Conservation (phyloP, 495 filamentous ascomycete species). For the Aspergillus baeticus region DNA sequence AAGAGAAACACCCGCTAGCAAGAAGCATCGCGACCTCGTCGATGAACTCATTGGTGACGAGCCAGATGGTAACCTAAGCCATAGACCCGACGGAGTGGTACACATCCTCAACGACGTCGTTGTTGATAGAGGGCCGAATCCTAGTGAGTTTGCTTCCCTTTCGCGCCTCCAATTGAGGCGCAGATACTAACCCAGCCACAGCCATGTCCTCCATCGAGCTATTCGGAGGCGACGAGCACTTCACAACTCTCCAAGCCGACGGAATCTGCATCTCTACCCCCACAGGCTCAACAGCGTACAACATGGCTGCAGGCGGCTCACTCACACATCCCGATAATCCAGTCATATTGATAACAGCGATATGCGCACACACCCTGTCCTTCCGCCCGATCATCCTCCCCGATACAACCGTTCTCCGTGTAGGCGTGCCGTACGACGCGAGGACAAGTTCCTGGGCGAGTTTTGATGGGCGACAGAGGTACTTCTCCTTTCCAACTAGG, state of each 20-base stretch:
- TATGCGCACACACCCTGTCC: conserved; percentile 93
- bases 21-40: conserved; percentile 65
- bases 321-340: conserved; percentile 97
- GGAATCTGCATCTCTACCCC: conserved; percentile 89
- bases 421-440: conserved; percentile 91
- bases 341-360: conserved; percentile 91
- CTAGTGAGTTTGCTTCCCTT: conserved; percentile 53
- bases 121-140: conserved; percentile 87
- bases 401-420: conserved; percentile 87
- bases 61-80: conserved; percentile 74
- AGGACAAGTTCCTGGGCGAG: conserved; percentile 90
- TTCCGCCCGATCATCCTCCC: conserved; percentile 95
- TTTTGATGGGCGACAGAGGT: conserved; percentile 91
- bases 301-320: conserved; percentile 91
- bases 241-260: conserved; percentile 83
- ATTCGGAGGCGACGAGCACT: conserved; percentile 94
- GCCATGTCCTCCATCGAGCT: conserved; percentile 86
- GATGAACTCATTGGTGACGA: conserved; percentile 87
- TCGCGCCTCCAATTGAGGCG: neutral
- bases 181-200: conserved; percentile 34
- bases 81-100: conserved; percentile 74
- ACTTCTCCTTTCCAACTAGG: neutral
- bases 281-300: conserved; percentile 94
- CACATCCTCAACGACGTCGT: conserved; percentile 94
- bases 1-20: conserved; percentile 21